These are phyloP conservation scores for Chimonanthus praecox DNA, from an alignment of 164 flowering plant genomes.

Conservation along the genomic window DNA sequence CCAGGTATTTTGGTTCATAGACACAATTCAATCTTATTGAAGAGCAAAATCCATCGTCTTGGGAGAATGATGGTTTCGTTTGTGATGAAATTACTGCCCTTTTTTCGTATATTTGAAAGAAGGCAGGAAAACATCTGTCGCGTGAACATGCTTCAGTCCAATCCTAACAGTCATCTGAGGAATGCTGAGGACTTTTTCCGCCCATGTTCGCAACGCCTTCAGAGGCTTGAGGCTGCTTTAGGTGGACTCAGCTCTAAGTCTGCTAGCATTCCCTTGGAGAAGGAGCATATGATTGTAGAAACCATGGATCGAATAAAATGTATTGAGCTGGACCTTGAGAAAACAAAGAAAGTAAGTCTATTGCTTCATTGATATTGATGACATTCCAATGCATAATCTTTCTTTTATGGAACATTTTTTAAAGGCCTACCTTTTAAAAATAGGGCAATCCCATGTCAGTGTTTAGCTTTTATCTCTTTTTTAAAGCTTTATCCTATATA, in stretches of 20 bases:
- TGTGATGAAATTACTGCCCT: slow-evolving; percentile 14
- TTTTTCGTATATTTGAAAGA: slow-evolving; percentile 16
- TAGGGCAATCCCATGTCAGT: too few relatives aligned
- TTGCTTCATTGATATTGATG: too few relatives aligned
- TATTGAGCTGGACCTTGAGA: slow-evolving; percentile 79
- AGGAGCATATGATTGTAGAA: slow-evolving; percentile 64
- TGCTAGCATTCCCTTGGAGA: slow-evolving; percentile 57
- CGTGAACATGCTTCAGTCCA: slow-evolving; percentile 22
- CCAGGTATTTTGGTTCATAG: too few relatives aligned
- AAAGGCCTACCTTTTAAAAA: too few relatives aligned
- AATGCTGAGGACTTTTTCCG: slow-evolving; percentile 33
- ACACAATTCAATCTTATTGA: too few relatives aligned
- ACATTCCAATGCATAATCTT: too few relatives aligned
- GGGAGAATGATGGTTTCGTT: too few relatives aligned
- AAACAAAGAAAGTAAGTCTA: slow-evolving; percentile 66
- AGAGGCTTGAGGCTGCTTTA: slow-evolving; percentile 55
- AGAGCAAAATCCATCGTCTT: too few relatives aligned
- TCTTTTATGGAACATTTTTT: too few relatives aligned
- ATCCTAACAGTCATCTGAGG: slow-evolving; percentile 19
- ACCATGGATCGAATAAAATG: slow-evolving; percentile 81
- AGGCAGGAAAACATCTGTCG: slow-evolving; percentile 15
- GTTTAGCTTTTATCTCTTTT: too few relatives aligned
- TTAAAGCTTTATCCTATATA: too few relatives aligned
- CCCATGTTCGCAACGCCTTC: slow-evolving; percentile 71
- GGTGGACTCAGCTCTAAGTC: slow-evolving; percentile 62